Percentiles rank a stretch among this genome's conserved stretches.
Evolutionary conservation across 2,329 filamentous ascomycete genomes (phyloP).

Genomic region (Xylariaceae sp.): DNA sequence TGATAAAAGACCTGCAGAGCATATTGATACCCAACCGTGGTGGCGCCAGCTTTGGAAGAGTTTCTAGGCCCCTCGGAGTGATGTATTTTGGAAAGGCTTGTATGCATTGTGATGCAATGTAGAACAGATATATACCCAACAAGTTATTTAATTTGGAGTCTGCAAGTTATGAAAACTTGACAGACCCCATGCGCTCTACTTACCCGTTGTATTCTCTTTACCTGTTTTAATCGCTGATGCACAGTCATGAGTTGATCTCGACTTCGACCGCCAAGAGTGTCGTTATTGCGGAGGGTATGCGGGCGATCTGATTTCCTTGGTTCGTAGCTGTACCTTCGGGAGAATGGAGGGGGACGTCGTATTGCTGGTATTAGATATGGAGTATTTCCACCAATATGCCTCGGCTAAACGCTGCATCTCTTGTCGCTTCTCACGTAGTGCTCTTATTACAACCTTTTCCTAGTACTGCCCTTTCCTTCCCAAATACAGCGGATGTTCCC

Average conservation of each 20-base stretch:
- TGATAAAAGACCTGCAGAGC: conserved; percentile 43
- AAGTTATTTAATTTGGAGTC: not conserved
- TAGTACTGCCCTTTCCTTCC: not conserved
- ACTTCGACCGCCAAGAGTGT: not conserved
- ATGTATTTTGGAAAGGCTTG: not conserved
- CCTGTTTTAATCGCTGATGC: not conserved
- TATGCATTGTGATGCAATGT: no score
- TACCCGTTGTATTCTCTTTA: no score
- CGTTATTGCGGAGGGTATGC: no score
- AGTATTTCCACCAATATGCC: conserved; percentile 24
- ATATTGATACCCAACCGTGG: conserved; percentile 40
- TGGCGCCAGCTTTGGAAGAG: conserved; percentile 54
- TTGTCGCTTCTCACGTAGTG: conserved; percentile 6
- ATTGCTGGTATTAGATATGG: not conserved
- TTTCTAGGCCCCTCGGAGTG: conserved; percentile 42
- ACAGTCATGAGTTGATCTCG: not conserved
- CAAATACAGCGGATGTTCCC: not conserved
- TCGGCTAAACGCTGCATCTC: conserved; percentile 19
- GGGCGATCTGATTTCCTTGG: not conserved
- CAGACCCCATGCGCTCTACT: no score
- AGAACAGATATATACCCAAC: conserved; percentile 14
- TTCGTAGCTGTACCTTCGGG: not conserved
- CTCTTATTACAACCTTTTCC: not conserved
- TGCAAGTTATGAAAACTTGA: not conserved
- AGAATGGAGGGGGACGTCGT: conserved; percentile 20